Evolutionary conservation across 2,329 filamentous ascomycete species (phyloP).

Genomic region (Penicillium sp.): DNA sequence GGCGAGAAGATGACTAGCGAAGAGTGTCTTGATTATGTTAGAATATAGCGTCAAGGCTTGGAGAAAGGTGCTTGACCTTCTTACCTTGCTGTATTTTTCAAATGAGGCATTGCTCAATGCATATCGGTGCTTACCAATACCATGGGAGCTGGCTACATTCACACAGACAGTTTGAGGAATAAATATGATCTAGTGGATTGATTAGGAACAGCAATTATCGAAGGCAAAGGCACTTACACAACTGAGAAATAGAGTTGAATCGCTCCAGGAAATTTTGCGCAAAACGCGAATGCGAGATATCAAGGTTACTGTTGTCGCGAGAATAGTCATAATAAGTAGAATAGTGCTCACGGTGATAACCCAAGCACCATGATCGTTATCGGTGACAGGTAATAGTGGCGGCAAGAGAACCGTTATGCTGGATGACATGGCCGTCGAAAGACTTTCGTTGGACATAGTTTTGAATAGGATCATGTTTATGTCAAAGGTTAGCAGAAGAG

Average conservation of each 20-base stretch:
- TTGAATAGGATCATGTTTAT: background rate
- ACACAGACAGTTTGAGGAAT: slow-evolving; percentile 10
- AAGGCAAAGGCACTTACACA: background rate
- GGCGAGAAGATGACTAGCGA: slow-evolving; percentile 10
- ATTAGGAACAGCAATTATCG: background rate
- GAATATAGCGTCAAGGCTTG: background rate
- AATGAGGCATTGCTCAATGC: slow-evolving; percentile 4
- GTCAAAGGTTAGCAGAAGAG: background rate
- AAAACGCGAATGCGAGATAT: slow-evolving; percentile 12
- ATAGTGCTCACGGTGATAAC: slow-evolving; percentile 15
- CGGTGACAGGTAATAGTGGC: slow-evolving; percentile 9
- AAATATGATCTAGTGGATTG: background rate
- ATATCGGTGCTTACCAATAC: slow-evolving; percentile 10
- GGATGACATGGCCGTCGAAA: background rate
- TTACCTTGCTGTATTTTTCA: slow-evolving; percentile 10
- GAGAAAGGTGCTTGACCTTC: background rate
- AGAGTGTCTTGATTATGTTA: slow-evolving; percentile 4
- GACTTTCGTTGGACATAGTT: background rate
- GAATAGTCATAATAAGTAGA: slow-evolving; percentile 8
- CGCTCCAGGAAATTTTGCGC: slow-evolving; percentile 8
- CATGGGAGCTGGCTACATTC: slow-evolving; percentile 9
- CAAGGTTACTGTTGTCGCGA: slow-evolving; percentile 8
- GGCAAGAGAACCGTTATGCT: background rate
- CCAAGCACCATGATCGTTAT: slow-evolving; percentile 14
- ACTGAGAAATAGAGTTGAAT: slow-evolving; percentile 1